phyloP scores from a whole-genome alignment of 768 basidiomycete genomes.

The Amyloporia xantha region DNA sequence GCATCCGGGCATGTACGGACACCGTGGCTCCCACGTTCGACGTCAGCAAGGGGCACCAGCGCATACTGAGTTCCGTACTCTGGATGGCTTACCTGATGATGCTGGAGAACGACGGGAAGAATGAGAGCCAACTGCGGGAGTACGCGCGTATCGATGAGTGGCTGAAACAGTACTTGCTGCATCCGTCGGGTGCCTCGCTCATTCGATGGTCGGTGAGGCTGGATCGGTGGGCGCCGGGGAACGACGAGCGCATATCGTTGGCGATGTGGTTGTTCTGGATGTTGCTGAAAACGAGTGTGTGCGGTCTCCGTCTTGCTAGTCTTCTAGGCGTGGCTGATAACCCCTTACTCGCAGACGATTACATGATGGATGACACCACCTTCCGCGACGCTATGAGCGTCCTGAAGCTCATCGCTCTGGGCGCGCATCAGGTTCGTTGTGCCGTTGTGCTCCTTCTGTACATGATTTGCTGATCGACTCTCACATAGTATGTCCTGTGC shows the following conservation, averaged over 20 bases:
- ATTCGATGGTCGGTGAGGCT: constrained; percentile 35
- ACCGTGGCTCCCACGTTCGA: constrained; percentile 13
- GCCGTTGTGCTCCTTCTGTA: constrained; percentile 9
- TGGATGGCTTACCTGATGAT: constrained; percentile 65
- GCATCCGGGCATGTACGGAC: constrained; percentile 39
- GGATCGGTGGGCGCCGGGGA: constrained; percentile 58
- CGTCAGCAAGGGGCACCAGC: constrained; percentile 9
- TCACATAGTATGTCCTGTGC: constrained; percentile 53
- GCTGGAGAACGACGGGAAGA: constrained; percentile 75
- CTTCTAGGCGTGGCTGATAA: no score
- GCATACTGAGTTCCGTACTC: constrained; percentile 10
- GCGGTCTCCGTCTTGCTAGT: no score
- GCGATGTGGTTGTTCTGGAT: constrained; percentile 83
- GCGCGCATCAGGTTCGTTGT: constrained; percentile 51
- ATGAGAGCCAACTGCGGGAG: constrained; percentile 61
- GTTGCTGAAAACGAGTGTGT: constrained; percentile 53
- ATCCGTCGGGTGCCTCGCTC: constrained; percentile 47
- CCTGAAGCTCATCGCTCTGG: constrained; percentile 57
- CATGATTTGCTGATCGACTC: background rate
- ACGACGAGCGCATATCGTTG: constrained; percentile 44
- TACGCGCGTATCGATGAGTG: constrained; percentile 59
- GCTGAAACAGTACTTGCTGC: constrained; percentile 65
- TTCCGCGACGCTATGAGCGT: constrained; percentile 41
- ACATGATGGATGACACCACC: constrained; percentile 30
- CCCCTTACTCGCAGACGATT: no score